Percentiles rank a stretch among this genome's conserved stretches.
Conservation (phyloP, 768 basidiomycete genomes). For the Leccinum incarnatum region DNA sequence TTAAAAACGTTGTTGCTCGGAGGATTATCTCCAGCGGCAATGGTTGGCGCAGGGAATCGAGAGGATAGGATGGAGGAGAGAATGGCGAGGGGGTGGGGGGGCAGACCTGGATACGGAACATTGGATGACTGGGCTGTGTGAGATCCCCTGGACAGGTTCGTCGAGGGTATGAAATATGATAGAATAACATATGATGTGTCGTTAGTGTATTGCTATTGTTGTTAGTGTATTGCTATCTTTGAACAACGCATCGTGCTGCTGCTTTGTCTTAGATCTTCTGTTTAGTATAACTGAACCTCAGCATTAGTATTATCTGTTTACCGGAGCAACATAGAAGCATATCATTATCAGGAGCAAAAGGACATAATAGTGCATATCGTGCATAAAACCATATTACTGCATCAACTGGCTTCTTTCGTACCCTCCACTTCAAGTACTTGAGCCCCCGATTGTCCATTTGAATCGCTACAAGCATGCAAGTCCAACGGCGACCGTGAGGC, state of each 20-base stretch:
- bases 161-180: neutral
- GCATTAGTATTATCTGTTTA: neutral
- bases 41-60: conserved; percentile 24
- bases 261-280: neutral
- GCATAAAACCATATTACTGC: conserved; percentile 11
- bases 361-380: conserved; percentile 12
- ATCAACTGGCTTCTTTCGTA: neutral
- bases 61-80: conserved; percentile 55
- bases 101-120: conserved; percentile 37
- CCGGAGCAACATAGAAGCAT: conserved; percentile 12
- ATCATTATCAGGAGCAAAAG: conserved; percentile 11
- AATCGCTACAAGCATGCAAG: conserved; percentile 34
- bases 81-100: conserved; percentile 48
- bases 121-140: conserved; percentile 60
- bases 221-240: conserved; percentile 2
- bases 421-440: neutral
- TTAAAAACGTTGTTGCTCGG: conserved; percentile 19
- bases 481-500: conserved; percentile 30
- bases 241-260: neutral
- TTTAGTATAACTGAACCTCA: neutral
- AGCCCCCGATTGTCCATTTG: conserved; percentile 5
- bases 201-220: neutral
- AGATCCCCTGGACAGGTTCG: neutral
- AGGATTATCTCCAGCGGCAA: conserved; percentile 25
- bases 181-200: conserved; percentile 11